These are phyloP conservation scores for Lachnellula arida DNA, from an alignment of 2,329 filamentous ascomycete genomes.

Conservation along the genomic window DNA sequence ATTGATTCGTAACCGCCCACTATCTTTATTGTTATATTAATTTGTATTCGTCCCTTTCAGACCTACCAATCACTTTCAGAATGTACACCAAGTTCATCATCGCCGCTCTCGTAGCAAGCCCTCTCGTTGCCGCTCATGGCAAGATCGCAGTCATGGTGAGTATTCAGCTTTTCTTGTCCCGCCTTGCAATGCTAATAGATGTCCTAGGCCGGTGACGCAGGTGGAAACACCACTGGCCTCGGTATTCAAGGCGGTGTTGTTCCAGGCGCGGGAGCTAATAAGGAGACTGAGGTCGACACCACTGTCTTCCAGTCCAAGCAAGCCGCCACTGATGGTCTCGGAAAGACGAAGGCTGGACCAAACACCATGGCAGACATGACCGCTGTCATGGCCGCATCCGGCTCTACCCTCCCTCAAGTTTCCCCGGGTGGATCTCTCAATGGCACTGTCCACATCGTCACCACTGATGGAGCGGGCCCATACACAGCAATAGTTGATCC, in stretches of 20 bases:
- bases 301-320: conserved; percentile 50
- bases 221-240: conserved; percentile 41
- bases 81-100: conserved; percentile 6
- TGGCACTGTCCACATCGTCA: conserved; percentile 65
- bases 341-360: conserved; percentile 53
- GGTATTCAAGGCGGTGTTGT: conserved; percentile 39
- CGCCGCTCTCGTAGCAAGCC: conserved; percentile 24
- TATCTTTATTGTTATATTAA: conserved; percentile 16
- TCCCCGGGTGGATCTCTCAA: conserved; percentile 49
- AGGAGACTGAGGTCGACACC: conserved; percentile 41
- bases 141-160: conserved; percentile 44
- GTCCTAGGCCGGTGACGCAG: conserved; percentile 33
- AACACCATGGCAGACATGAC: conserved; percentile 54
- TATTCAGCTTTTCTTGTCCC: background rate
- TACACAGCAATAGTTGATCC: conserved; percentile 57
- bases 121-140: conserved; percentile 56
- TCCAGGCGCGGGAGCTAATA: conserved; percentile 39
- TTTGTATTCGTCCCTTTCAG: conserved; percentile 5
- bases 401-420: conserved; percentile 54
- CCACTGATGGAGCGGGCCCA: conserved; percentile 57
- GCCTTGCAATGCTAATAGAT: conserved; percentile 6
- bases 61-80: background rate
- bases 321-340: conserved; percentile 46
- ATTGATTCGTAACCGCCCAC: conserved; percentile 29
- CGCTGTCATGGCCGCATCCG: conserved; percentile 53